phyloP scores from a whole-genome alignment of 192 early-diverging fungal genomes.

The Backusella liffmaniae region DNA sequence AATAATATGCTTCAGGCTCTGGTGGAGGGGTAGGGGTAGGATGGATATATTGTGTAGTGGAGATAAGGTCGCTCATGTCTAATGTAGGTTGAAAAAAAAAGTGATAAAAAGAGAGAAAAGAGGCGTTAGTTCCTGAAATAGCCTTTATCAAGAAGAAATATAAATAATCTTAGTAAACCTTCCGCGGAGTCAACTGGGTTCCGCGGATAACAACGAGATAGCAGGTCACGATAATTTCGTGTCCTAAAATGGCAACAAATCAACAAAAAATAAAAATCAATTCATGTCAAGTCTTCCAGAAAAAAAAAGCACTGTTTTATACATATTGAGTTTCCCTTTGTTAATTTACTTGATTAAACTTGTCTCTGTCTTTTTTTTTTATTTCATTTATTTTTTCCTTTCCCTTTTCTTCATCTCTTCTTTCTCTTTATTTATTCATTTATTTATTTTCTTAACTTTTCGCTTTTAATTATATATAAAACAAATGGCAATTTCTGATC shows the following conservation, averaged over 20 bases:
- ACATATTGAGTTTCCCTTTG: neutral
- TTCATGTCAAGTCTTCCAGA: neutral
- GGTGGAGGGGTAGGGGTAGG: slow-evolving; percentile 16
- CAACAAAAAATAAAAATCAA: neutral
- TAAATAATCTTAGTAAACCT: neutral
- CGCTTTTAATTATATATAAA: neutral
- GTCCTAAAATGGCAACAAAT: neutral
- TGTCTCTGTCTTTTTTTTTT: neutral
- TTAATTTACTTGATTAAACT: neutral
- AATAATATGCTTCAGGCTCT: neutral
- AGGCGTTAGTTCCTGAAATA: slow-evolving; percentile 1
- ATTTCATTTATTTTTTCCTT: neutral
- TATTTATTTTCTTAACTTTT: neutral
- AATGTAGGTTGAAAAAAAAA: neutral
- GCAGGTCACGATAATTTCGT: neutral
- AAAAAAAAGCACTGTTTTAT: neutral
- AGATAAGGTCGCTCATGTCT: neutral
- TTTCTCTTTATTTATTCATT: neutral
- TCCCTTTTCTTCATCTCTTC: neutral
- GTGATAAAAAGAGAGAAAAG: slow-evolving; percentile 2
- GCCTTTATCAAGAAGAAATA: neutral
- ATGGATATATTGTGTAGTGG: neutral
- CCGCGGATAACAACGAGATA: neutral
- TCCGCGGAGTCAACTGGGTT: neutral
- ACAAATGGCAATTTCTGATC: slow-evolving; percentile 1